Conservation (phyloP, 2,329 filamentous ascomycete genomes). For the Penicillium oxalicum region DNA sequence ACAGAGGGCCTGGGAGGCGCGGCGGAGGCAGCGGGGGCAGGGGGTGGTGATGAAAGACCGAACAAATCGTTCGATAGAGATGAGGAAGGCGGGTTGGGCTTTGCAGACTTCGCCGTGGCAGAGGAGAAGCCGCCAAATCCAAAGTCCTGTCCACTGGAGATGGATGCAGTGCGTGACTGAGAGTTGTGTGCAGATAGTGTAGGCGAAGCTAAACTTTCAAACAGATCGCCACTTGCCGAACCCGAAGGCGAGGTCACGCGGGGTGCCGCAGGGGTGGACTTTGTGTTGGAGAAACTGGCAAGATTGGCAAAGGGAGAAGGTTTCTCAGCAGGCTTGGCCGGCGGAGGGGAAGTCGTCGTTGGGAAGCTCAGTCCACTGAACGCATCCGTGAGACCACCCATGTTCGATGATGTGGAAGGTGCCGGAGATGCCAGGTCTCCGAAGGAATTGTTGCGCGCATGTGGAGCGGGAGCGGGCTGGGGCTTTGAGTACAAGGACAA, state of each 20-base stretch:
- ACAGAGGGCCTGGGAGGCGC: constrained; percentile 41
- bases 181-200: constrained; percentile 46
- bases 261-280: constrained; percentile 41
- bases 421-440: constrained; percentile 59
- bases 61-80: constrained; percentile 72
- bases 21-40: constrained; percentile 37
- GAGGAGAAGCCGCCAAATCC: constrained; percentile 58
- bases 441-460: constrained; percentile 59
- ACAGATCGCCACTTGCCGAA: constrained; percentile 69
- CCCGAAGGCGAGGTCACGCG: constrained; percentile 46
- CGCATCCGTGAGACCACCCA: constrained; percentile 71
- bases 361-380: constrained; percentile 66
- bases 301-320: constrained; percentile 60
- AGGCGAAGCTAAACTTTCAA: constrained; percentile 62
- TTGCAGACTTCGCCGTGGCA: constrained; percentile 37
- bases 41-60: constrained; percentile 57
- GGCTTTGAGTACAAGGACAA: constrained; percentile 87
- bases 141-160: constrained; percentile 57
- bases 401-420: constrained; percentile 25
- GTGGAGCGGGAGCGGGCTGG: constrained; percentile 48
- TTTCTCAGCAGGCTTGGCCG: constrained; percentile 43
- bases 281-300: constrained; percentile 47
- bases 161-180: constrained; percentile 44
- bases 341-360: constrained; percentile 37
- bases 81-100: constrained; percentile 43